Evolutionary conservation across 768 basidiomycete genomes (phyloP).

Genomic region (Sarcomyxa edulis): DNA sequence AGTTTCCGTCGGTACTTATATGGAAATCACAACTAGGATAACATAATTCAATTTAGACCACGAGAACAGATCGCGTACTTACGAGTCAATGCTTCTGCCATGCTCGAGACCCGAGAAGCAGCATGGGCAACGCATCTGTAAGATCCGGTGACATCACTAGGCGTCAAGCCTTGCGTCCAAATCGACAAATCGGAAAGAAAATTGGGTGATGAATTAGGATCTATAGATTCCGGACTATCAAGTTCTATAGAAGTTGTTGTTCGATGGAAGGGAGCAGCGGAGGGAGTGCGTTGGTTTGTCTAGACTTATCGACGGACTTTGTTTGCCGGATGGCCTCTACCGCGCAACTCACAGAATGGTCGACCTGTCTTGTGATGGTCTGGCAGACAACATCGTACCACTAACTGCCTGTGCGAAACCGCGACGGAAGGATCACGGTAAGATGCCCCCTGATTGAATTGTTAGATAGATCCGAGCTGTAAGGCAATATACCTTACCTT

Average conservation of each 20-base stretch:
- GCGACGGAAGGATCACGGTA: constrained; percentile 15
- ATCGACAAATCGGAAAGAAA: too few species aligned
- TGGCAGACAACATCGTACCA: constrained; percentile 17
- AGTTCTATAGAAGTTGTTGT: neutral
- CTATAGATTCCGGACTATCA: too few species aligned
- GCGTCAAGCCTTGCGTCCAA: constrained; percentile 5
- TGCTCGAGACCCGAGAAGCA: constrained; percentile 5
- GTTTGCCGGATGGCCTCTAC: neutral
- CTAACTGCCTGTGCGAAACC: constrained; percentile 15
- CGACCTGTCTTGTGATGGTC: constrained; percentile 10
- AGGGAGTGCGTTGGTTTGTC: neutral
- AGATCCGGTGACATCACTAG: constrained; percentile 1
- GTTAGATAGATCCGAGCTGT: neutral
- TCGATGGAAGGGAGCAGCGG: neutral
- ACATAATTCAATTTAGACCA: neutral
- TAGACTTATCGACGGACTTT: neutral
- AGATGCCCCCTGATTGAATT: constrained; percentile 9
- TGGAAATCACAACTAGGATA: constrained; percentile 28
- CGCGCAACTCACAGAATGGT: constrained; percentile 6
- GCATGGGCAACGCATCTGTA: constrained; percentile 1
- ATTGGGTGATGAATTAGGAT: too few species aligned
- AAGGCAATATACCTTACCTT: neutral
- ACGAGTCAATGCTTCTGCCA: constrained; percentile 4
- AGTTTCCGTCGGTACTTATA: constrained; percentile 25
- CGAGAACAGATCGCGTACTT: neutral